Percentiles rank a stretch among this genome's conserved stretches.
phyloP scores from a whole-genome alignment of 129 eudicot species.

The Arctium minus region DNA sequence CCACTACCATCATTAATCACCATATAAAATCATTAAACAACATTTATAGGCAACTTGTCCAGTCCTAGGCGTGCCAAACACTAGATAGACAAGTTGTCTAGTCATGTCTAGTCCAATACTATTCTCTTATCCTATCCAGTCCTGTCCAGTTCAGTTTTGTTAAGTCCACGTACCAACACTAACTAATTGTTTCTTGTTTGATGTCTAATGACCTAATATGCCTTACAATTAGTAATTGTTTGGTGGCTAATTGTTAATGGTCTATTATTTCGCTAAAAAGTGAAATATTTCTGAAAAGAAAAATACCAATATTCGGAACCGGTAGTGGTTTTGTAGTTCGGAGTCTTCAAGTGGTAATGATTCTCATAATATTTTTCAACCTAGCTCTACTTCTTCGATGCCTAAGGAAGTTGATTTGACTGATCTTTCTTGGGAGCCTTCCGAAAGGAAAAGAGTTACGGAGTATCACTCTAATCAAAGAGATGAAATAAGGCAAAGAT shows the following conservation, averaged over 20 bases:
- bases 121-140: too few relatives aligned
- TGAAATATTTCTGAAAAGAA: background rate
- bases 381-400: background rate
- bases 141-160: background rate
- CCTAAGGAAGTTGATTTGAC: background rate
- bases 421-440: background rate
- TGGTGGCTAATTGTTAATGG: background rate
- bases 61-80: too few relatives aligned
- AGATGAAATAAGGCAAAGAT: background rate
- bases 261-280: background rate
- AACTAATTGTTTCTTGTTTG: background rate
- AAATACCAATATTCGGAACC: background rate
- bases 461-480: background rate
- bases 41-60: background rate
- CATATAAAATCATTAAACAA: background rate
- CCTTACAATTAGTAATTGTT: background rate
- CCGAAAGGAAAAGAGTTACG: background rate
- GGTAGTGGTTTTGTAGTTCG: background rate
- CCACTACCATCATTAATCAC: background rate
- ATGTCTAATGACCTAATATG: background rate
- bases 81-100: too few relatives aligned
- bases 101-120: too few relatives aligned
- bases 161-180: too few relatives aligned
- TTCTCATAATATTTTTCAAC: background rate
- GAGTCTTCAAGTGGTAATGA: background rate